A percentile compares a stretch with the other conserved stretches of the same genome.
Evolutionary conservation across 78 protist genomes (phyloP).

Genomic region (Dictyostelium firmibasis): DNA sequence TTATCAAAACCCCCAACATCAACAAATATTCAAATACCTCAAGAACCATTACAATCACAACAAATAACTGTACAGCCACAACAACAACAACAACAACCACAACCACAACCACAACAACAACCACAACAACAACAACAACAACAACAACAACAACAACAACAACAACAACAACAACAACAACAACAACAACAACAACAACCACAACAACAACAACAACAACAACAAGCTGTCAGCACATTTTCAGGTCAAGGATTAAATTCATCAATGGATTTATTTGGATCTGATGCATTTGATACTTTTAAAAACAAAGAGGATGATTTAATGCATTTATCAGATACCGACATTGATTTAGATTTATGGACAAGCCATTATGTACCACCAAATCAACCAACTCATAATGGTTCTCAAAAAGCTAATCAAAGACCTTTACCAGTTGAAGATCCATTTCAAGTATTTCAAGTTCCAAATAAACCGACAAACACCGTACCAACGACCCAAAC

Average conservation of each 20-base stretch:
- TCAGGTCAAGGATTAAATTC: slow-evolving; percentile 2
- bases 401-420: neutral
- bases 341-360: slow-evolving; percentile 71
- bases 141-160: neutral
- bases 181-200: slow-evolving; percentile 16
- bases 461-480: neutral
- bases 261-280: slow-evolving; percentile 62
- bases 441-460: neutral
- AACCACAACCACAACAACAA: slow-evolving; percentile 4
- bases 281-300: slow-evolving; percentile 25
- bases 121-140: slow-evolving; percentile 18
- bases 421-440: neutral
- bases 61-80: neutral
- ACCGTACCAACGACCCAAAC: neutral
- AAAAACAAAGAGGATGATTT: slow-evolving; percentile 69
- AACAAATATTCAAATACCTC: neutral
- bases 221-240: neutral
- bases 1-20: neutral
- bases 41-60: neutral
- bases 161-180: neutral
- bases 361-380: slow-evolving; percentile 45
- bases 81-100: neutral
- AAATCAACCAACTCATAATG: neutral
- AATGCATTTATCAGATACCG: slow-evolving; percentile 76
- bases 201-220: slow-evolving; percentile 21